Conservation (phyloP, 371 early-diverging fungal genomes). For the Mortierella sp. region DNA sequence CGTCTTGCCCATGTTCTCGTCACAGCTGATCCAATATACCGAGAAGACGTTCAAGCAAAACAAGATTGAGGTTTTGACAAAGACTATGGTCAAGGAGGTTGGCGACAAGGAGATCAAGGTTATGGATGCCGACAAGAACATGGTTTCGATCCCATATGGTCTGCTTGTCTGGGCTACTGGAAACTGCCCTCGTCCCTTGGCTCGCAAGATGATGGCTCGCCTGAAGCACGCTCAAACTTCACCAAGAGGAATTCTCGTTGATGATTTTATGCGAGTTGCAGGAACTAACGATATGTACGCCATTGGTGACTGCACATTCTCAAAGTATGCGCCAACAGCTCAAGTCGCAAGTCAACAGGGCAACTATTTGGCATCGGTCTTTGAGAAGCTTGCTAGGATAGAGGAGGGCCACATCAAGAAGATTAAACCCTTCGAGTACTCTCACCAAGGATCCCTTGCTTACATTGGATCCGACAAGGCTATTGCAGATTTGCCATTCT, state of each 20-base stretch:
- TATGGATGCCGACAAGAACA: slow-evolving; percentile 75
- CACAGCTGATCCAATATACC: slow-evolving; percentile 91
- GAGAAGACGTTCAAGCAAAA: slow-evolving; percentile 89
- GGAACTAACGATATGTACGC: slow-evolving; percentile 85
- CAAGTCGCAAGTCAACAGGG: slow-evolving; percentile 96
- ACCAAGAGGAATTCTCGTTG: slow-evolving; percentile 87
- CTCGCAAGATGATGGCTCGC: slow-evolving; percentile 79
- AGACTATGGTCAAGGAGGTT: slow-evolving; percentile 93
- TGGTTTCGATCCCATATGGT: slow-evolving; percentile 85
- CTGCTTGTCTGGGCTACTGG: slow-evolving; percentile 96
- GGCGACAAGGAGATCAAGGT: slow-evolving; percentile 83
- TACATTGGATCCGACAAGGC: slow-evolving; percentile 93
- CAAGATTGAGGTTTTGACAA: slow-evolving; percentile 87
- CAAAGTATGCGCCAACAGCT: slow-evolving; percentile 90
- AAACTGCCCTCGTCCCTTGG: slow-evolving; percentile 88
- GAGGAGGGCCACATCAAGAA: slow-evolving; percentile 60
- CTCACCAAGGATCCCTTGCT: slow-evolving; percentile 89
- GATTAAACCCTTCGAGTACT: slow-evolving; percentile 82
- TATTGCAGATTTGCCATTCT: slow-evolving; percentile 88
- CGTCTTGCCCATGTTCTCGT: slow-evolving; percentile 91
- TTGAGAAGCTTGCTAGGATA: slow-evolving; percentile 68
- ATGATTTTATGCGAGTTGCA: slow-evolving; percentile 84
- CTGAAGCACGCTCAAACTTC: slow-evolving; percentile 79
- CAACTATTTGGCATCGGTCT: slow-evolving; percentile 81
- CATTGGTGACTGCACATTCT: slow-evolving; percentile 90